Evolutionary conservation across 768 basidiomycete genomes (phyloP), one percentile per base, ranked within the genome.

Genomic region (Suillus clintonianus): DNA sequence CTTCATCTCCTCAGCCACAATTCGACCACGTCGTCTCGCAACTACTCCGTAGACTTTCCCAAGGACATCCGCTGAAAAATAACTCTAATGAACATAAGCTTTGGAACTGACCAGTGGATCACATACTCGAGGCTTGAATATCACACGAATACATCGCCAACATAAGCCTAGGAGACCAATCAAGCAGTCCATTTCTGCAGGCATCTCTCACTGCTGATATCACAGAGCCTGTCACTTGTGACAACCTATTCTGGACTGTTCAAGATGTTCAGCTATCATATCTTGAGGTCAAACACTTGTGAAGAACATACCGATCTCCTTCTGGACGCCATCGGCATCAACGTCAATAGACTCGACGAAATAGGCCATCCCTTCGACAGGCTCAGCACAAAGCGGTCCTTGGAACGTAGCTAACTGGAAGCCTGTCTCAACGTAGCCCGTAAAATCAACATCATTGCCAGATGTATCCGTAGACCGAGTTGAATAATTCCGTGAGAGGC

Each of bases 91-190:
- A 73, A 60, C 50, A 53, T 59, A 59, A 55, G 30, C 48, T 41
- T 48, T 39, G 60, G 54, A 59, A 55, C 53, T 41, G 53, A 62
- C 6, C 51, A 45, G 34, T 6, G 14, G 32, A 50, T 37, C 15
- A 82, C 93, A 72, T 74, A 98, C 96, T 94, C 17, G 97, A 95
- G 1, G 96, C 94, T 78, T 98, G 97, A 60, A 99, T 99, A 71
- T 99, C 96, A 76, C 97, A 99, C 14, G 91, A 90, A 75, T 99
- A 99, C 95, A 99, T 99, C 0, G 97, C 97, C 68, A 99, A 80
- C 88, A 96, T 93, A 68, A 99, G 83, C 62, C 97, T 83, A 15
- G 97, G 97, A 2, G 96, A 98, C 97, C 97, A 99, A 76, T 99
- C 97, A 51, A 99, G 79, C 62, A 99, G 74, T 1, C 92, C 95